These are phyloP conservation scores for Helminthosporium solani DNA, from an alignment of 2,329 filamentous ascomycete genomes.

Conservation along the genomic window DNA sequence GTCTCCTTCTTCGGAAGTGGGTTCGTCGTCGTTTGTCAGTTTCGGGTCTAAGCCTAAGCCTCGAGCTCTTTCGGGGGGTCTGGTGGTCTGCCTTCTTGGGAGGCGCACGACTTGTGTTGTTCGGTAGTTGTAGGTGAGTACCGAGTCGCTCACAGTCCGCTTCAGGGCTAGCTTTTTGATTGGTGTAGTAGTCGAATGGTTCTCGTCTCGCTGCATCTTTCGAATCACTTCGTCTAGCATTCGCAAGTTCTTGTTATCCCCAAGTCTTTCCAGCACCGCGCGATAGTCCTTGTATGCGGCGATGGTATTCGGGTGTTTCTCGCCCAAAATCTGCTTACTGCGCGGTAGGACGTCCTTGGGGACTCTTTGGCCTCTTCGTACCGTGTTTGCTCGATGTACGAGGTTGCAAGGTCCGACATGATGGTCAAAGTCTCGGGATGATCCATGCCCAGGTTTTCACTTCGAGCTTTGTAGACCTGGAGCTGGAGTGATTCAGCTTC, in stretches of 20 bases:
- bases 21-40: not conserved
- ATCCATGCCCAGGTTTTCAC: slow-evolving; percentile 3
- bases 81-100: not conserved
- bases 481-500: slow-evolving; percentile 7
- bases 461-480: slow-evolving; percentile 3
- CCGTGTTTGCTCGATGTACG: slow-evolving; percentile 5
- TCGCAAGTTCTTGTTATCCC: slow-evolving; percentile 1
- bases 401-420: slow-evolving; percentile 10
- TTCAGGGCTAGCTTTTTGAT: slow-evolving; percentile 2
- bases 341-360: slow-evolving; percentile 2
- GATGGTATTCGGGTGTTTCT: slow-evolving; percentile 8
- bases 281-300: slow-evolving; percentile 6
- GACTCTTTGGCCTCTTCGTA: slow-evolving; percentile 8
- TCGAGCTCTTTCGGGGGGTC: not conserved
- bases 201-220: slow-evolving; percentile 4
- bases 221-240: slow-evolving; percentile 6
- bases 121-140: slow-evolving; percentile 8
- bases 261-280: slow-evolving; percentile 4
- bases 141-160: slow-evolving; percentile 5
- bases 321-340: slow-evolving; percentile 8
- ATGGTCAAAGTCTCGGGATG: slow-evolving; percentile 11
- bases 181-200: not conserved
- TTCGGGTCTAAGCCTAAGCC: slow-evolving; percentile 5
- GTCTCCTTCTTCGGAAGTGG: not conserved
- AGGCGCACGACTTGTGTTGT: not conserved